phyloP scores from a whole-genome alignment of 1,284 basidiomycete genomes.

The Neolentinus lepideus region DNA sequence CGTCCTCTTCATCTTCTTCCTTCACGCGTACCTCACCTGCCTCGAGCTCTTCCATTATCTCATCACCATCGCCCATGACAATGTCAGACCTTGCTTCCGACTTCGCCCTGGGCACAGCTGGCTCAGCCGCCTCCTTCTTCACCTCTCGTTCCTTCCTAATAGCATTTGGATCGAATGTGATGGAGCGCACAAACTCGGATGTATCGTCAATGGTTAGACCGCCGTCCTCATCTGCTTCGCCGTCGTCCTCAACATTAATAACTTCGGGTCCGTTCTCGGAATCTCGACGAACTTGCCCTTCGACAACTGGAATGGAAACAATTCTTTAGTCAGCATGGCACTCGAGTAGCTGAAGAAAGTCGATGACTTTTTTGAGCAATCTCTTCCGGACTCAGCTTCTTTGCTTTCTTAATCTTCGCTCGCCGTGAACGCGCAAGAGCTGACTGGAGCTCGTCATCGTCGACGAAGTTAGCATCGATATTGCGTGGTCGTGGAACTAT shows the following conservation, averaged over 20 bases:
- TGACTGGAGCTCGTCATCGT: conserved; percentile 97
- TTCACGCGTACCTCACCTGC: conserved; percentile 73
- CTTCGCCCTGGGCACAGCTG: conserved; percentile 24
- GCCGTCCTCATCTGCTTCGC: conserved; percentile 44
- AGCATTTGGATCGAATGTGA: conserved; percentile 55
- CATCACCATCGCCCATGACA: conserved; percentile 54
- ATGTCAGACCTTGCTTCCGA: conserved; percentile 28
- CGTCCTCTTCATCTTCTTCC: conserved; percentile 62
- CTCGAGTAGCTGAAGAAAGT: background rate
- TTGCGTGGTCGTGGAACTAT: conserved; percentile 56
- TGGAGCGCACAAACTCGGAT: conserved; percentile 92
- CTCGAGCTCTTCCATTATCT: conserved; percentile 67
- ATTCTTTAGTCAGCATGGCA: conserved; percentile 7
- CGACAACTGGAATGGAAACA: conserved; percentile 49
- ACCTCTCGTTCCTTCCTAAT: conserved; percentile 45
- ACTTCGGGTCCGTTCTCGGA: conserved; percentile 42
- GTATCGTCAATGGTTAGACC: conserved; percentile 94
- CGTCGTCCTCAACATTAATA: conserved; percentile 58
- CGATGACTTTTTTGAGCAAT: conserved; percentile 69
- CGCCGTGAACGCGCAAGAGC: conserved; percentile 83
- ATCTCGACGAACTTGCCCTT: conserved; percentile 42
- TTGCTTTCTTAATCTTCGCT: conserved; percentile 72
- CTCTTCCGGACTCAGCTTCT: conserved; percentile 81
- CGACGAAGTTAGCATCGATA: conserved; percentile 85
- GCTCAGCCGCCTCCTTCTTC: conserved; percentile 27